Conservation (phyloP, 345 rosid genomes). For the Kernera saxatilis region DNA sequence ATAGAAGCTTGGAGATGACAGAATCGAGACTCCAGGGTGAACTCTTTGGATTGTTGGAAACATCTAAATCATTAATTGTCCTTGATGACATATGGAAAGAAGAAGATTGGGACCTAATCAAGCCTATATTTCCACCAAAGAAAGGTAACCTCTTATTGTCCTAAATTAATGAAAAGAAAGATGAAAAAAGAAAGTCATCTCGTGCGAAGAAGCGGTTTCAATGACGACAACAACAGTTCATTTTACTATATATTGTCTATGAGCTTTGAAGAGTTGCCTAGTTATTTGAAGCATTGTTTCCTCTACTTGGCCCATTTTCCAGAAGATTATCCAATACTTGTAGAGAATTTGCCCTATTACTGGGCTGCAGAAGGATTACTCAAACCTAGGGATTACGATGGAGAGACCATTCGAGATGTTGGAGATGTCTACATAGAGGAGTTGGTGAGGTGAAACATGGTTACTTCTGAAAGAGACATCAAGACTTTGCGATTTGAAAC, state of each 20-base stretch:
- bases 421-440: constrained; percentile 26
- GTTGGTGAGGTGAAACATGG: constrained; percentile 31
- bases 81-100: too few species aligned
- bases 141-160: too few species aligned
- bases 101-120: constrained; percentile 24
- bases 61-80: constrained; percentile 33
- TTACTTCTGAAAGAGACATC: constrained; percentile 9
- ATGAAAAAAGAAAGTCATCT: too few species aligned
- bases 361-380: constrained; percentile 43
- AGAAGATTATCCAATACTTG: constrained; percentile 20
- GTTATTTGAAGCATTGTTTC: background rate
- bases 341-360: constrained; percentile 1
- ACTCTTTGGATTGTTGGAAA: background rate
- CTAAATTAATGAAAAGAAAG: too few species aligned
- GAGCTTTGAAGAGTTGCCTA: constrained; percentile 18
- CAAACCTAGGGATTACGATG: background rate
- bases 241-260: background rate
- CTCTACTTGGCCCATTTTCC: constrained; percentile 2
- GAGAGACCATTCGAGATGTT: background rate
- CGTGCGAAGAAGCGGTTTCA: background rate
- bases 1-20: constrained; percentile 1
- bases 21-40: constrained; percentile 13
- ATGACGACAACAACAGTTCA: background rate
- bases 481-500: background rate
- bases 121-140: constrained; percentile 11